phyloP scores from a whole-genome alignment of 2,329 filamentous ascomycete species.

The Diaporthe longicolla region DNA sequence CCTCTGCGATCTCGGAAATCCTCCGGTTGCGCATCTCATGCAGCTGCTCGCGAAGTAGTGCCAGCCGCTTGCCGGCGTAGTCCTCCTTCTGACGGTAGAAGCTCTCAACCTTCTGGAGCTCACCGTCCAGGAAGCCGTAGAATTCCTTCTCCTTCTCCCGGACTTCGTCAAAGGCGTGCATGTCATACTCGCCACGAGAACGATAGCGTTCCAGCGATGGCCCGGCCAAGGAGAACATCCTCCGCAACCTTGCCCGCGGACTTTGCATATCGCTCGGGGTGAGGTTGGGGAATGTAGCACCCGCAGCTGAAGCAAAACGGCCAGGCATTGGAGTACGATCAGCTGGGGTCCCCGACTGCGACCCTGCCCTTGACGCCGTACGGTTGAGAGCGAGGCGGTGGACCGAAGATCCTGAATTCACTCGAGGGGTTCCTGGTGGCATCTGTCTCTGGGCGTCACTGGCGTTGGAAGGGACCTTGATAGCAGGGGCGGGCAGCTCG shows the following conservation, averaged over 20 bases:
- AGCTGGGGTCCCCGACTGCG: constrained; percentile 16
- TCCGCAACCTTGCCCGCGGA: constrained; percentile 52
- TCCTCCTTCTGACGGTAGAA: constrained; percentile 93
- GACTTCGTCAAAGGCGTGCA: constrained; percentile 65
- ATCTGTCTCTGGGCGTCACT: constrained; percentile 40
- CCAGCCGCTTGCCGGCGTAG: constrained; percentile 81
- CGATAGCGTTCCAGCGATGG: constrained; percentile 53
- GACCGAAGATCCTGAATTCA: constrained; percentile 41
- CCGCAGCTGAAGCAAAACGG: constrained; percentile 42
- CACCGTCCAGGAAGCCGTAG: constrained; percentile 84
- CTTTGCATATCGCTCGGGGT: constrained; percentile 47
- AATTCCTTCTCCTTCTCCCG: constrained; percentile 86
- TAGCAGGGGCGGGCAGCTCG: constrained; percentile 68
- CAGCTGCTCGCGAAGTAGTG: constrained; percentile 82
- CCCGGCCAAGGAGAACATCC: constrained; percentile 56
- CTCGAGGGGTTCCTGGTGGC: constrained; percentile 21
- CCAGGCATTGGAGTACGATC: constrained; percentile 20
- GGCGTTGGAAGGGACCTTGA: constrained; percentile 56
- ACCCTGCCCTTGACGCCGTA: constrained; percentile 53
- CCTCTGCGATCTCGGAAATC: constrained; percentile 75
- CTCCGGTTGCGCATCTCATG: constrained; percentile 93
- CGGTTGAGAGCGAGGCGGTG: constrained; percentile 52
- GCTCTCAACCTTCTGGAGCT: constrained; percentile 90
- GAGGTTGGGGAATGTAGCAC: constrained; percentile 42
- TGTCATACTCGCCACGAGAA: constrained; percentile 58